These are phyloP conservation scores for Naganishia vaughanmartiniae DNA, from an alignment of 768 basidiomycete species.

Conservation along the genomic window DNA sequence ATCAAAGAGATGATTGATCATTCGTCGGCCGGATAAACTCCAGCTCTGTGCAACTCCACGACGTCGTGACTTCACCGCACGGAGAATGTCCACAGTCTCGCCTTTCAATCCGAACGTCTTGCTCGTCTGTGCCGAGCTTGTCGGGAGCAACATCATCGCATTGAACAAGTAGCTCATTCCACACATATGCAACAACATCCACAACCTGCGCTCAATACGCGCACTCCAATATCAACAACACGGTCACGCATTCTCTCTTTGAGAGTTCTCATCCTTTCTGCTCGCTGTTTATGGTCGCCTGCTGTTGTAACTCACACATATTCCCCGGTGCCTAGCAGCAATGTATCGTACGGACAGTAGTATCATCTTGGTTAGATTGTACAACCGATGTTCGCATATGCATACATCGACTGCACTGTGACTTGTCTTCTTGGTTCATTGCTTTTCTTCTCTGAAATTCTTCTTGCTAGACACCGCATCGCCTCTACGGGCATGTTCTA, in stretches of 20 bases:
- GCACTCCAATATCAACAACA: neutral
- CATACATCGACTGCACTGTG: neutral
- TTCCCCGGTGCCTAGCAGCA: neutral
- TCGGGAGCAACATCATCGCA: neutral
- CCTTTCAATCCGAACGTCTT: too few relatives aligned
- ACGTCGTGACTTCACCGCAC: neutral
- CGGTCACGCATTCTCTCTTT: neutral
- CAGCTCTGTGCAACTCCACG: neutral
- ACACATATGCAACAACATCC: neutral
- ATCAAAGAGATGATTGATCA: slow-evolving; percentile 19
- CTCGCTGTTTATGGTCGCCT: neutral
- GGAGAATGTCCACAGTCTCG: neutral
- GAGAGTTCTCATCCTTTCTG: neutral
- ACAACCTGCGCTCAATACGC: neutral
- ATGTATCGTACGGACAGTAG: slow-evolving; percentile 24
- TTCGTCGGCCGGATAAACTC: neutral
- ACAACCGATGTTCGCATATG: slow-evolving; percentile 3
- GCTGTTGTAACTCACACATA: neutral
- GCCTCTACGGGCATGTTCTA: too few relatives aligned
- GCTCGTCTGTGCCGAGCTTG: neutral
- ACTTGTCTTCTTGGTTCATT: too few relatives aligned
- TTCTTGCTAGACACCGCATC: too few relatives aligned
- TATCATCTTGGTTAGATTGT: slow-evolving; percentile 6
- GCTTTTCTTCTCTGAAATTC: too few relatives aligned
- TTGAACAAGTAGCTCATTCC: neutral